phyloP scores from a whole-genome alignment of 1,139 yeast genomes.

The Nakaseomyces delphensis region DNA sequence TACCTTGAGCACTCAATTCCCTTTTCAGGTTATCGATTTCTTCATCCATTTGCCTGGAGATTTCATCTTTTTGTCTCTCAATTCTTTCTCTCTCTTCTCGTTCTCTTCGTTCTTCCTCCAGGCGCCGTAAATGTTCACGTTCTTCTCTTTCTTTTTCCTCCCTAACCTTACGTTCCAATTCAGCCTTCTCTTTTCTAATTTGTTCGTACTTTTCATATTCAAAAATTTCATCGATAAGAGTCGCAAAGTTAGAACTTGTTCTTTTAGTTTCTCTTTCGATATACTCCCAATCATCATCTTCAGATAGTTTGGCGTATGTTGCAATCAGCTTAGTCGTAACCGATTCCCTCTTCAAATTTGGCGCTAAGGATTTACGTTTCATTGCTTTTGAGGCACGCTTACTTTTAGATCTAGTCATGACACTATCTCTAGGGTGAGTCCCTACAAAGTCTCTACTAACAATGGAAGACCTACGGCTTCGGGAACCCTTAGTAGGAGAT shows the following conservation, averaged over 20 bases:
- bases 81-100: constrained; percentile 15
- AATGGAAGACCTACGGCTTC: constrained; percentile 24
- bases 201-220: constrained; percentile 34
- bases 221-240: constrained; percentile 66
- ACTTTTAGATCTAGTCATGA: constrained; percentile 14
- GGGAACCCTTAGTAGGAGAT: constrained; percentile 28
- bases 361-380: constrained; percentile 32
- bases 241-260: constrained; percentile 70
- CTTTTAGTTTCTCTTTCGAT: constrained; percentile 67
- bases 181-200: constrained; percentile 45
- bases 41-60: constrained; percentile 22
- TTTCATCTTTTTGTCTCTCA: constrained; percentile 15
- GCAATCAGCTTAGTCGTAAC: constrained; percentile 57
- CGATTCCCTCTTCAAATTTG: constrained; percentile 48
- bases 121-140: constrained; percentile 10
- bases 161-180: constrained; percentile 39
- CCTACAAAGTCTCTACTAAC: constrained; percentile 25
- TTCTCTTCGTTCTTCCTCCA: constrained; percentile 11
- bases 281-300: constrained; percentile 59
- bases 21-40: constrained; percentile 23
- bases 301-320: constrained; percentile 56
- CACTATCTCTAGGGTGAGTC: constrained; percentile 28
- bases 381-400: constrained; percentile 29
- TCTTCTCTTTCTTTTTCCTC: constrained; percentile 16
- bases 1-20: constrained; percentile 14